Base-by-base conservation (phyloP, 2,329 filamentous ascomycete species). In the Aureobasidium sp. region DNA sequence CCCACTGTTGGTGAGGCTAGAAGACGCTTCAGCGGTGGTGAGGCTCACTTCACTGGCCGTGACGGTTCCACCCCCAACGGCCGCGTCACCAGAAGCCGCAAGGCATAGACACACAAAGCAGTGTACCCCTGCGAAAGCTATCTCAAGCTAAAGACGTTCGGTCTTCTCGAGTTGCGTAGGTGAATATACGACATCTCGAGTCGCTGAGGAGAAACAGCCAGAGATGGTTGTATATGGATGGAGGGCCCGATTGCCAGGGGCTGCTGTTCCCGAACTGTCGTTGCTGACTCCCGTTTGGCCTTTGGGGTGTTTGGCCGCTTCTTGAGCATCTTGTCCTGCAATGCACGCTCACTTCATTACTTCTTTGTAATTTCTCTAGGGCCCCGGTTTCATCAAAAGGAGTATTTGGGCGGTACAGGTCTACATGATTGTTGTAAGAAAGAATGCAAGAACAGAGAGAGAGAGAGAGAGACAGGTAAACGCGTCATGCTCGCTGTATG, bases 81-180 rank as follows among this genome's bases (percentile, higher is more conserved):
- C 66, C 76, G 81, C 64, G 81, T 81, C 62, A 85, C 86, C 53
- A 81, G 87, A 68, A 89, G 86, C 67, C 84, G 87, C 71, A 90
- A 89, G 81, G 87, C 87, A 62, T 87, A 85, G 16, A 42, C 42
- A 50, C 49, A 45, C n/a, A 6, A 39, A 47, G 8, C n/a, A 25
- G 27, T 55, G 42, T 36, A 59, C 10, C 27, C 36, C 36, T 30
- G 16, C 32, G 36, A 36, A 59, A 2, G 37, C 36, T 27, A 27
- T 13, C 4, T 44, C 8, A 48, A 13, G 21, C n/a, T 48, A 42
- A 27, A 25, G 8, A 11, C 32, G 21, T 13, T 36, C 44, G 30
- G 25, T 32, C 27, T 13, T n/a, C n/a, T 39, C 44, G 34, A 59
- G 42, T 48, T 39, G 54, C 34, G 30, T 39, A 39, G 54, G 54